Evolutionary conservation across 495 filamentous ascomycete species (phyloP), one percentile per base, ranked within the genome.

Genomic region (Penicillium cataractarum): DNA sequence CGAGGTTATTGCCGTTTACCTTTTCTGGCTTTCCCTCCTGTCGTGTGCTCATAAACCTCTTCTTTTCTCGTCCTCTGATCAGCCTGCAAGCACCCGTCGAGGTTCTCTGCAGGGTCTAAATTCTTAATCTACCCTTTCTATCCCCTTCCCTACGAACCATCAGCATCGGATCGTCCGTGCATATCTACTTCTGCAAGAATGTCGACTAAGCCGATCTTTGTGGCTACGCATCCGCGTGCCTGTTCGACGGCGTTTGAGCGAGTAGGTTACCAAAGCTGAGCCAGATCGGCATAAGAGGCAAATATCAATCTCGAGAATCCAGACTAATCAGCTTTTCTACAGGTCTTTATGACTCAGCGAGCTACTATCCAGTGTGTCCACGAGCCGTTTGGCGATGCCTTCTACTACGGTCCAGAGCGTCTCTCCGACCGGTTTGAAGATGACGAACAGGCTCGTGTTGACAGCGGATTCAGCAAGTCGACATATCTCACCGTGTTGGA

Each of bases 221-320:
- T 96, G 52, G 94, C 89, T 24, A 97, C 95, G 57, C 95, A 98
- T 76, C 95, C 95, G 6, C 83, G 95, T 68, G 90, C 95, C 60
- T 96, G 92, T 77, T 97, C 93, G 9, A 97, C 95, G 22, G 95
- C 94, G 0, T 99, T 97, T 77, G 95, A 99, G 78, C 83, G 94
- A 70, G 95, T 92, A 81, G 65, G 82, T 31, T 24, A 3, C 10
- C 42, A 10, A 22, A 12, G 6, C 17, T 19, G 21, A 24, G 42
- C 42, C 8, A 22, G 42, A 46, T 46, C 19, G 24, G 42, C 42
- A 19, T 9, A 22, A 4, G 1, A 15, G 15, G 2, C 15, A n/a
- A n/a, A 40, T 40, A 12, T 6, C 37, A 40, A 17, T 40, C 17
- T 17, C 26, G 12, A 22, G 32, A 7, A 9, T 58, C 15, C 17